Evolutionary conservation across 2,329 filamentous ascomycete genomes (phyloP).

Genomic region (Chaetomiaceae sp.): DNA sequence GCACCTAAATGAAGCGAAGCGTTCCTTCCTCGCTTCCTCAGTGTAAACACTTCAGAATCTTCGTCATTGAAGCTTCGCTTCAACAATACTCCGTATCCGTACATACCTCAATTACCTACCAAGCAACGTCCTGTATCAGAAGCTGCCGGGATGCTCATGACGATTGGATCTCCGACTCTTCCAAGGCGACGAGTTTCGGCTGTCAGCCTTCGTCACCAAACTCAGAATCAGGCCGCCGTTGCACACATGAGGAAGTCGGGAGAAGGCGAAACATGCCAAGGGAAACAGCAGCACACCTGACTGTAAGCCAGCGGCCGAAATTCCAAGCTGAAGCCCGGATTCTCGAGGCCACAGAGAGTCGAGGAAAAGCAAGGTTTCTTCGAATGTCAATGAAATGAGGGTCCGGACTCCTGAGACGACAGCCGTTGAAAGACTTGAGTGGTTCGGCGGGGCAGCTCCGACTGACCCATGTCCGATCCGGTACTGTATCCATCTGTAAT

Average conservation of each 20-base stretch:
- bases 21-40: too few relatives aligned
- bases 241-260: background rate
- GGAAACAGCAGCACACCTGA: background rate
- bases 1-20: too few relatives aligned
- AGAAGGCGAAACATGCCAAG: background rate
- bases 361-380: background rate
- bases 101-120: too few relatives aligned
- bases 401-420: conserved; percentile 13
- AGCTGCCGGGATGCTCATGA: too few relatives aligned
- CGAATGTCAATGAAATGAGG: background rate
- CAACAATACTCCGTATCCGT: too few relatives aligned
- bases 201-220: background rate
- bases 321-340: background rate
- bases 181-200: too few relatives aligned
- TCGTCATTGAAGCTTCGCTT: too few relatives aligned
- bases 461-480: background rate
- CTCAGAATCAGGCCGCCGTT: background rate
- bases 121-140: too few relatives aligned
- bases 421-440: background rate
- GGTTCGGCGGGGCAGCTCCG: background rate
- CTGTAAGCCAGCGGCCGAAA: conserved; percentile 4
- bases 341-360: background rate
- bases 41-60: too few relatives aligned
- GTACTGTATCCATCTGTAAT: too few relatives aligned
- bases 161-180: too few relatives aligned